phyloP scores from a whole-genome alignment of 208 protist species.

The Plasmodiophora brassicae region DNA sequence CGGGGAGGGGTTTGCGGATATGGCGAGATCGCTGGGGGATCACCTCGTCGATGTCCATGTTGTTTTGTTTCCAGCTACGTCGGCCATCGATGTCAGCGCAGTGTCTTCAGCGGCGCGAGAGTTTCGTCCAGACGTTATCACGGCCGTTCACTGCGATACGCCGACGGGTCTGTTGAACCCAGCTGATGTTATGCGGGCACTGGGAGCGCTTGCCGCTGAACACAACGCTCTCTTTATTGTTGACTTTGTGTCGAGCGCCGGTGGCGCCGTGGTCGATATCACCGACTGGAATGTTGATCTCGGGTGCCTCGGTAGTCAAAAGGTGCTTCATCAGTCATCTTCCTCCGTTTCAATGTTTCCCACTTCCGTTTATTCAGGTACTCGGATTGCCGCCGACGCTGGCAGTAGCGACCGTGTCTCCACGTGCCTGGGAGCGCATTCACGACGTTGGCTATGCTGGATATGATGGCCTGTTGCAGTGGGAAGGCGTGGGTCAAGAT shows the following conservation, averaged over 20 bases:
- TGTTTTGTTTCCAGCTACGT: not conserved
- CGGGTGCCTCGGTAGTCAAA: not conserved
- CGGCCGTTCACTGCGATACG: constrained; percentile 26
- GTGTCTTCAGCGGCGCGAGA: not conserved
- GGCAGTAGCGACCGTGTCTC: not conserved
- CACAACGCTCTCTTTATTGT: constrained; percentile 9
- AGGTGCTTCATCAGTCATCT: not conserved
- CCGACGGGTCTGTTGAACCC: constrained; percentile 3
- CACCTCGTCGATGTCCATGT: not conserved
- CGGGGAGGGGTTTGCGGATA: not conserved
- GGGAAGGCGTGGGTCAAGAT: not conserved
- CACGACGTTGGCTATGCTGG: not conserved
- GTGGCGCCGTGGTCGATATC: not conserved
- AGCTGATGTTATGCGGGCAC: not conserved
- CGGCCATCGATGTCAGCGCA: not conserved
- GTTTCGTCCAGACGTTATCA: constrained; percentile 21
- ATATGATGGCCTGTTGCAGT: constrained; percentile 28
- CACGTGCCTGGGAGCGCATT: constrained; percentile 1
- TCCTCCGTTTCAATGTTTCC: not conserved
- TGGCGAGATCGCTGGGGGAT: not conserved
- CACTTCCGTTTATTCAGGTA: not conserved
- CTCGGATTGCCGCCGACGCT: not conserved
- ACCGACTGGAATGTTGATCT: constrained; percentile 27
- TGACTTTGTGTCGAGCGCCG: constrained; percentile 28
- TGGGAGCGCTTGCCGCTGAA: not conserved